Percentiles rank a stretch among this genome's conserved stretches.
These are phyloP conservation scores for Podospora pseudocomata DNA, from an alignment of 495 filamentous ascomycete species.

Conservation along the genomic window DNA sequence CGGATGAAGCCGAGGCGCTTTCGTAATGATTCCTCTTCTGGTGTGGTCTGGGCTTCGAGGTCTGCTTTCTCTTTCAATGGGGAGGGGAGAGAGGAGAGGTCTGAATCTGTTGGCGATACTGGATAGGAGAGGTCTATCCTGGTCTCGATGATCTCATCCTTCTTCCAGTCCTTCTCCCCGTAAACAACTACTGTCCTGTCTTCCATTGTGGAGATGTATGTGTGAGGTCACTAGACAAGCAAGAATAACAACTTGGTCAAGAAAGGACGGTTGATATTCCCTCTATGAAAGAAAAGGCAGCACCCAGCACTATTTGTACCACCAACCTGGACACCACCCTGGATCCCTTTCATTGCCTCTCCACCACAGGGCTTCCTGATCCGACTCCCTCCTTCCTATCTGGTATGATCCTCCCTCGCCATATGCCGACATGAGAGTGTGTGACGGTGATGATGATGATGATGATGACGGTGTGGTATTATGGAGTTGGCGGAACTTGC, in stretches of 20 bases:
- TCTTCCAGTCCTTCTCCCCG: background rate
- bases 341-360: background rate
- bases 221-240: background rate
- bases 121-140: conserved; percentile 5
- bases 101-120: conserved; percentile 3
- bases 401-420: background rate
- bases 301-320: background rate
- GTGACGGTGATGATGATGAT: background rate
- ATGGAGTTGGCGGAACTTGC: background rate
- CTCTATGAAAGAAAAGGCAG: background rate
- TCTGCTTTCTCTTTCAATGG: conserved; percentile 20
- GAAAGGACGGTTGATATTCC: background rate
- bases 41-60: conserved; percentile 24
- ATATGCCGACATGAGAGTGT: background rate
- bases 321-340: background rate
- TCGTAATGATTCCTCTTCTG: conserved; percentile 16
- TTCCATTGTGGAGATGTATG: background rate
- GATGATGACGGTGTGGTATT: background rate
- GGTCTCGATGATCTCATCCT: conserved; percentile 5
- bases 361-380: background rate
- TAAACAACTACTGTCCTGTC: background rate
- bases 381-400: background rate
- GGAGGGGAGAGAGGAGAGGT: background rate
- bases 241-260: background rate
- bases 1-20: conserved; percentile 31